Conservation (phyloP, 495 filamentous ascomycete species). For the Neurospora sp. region DNA sequence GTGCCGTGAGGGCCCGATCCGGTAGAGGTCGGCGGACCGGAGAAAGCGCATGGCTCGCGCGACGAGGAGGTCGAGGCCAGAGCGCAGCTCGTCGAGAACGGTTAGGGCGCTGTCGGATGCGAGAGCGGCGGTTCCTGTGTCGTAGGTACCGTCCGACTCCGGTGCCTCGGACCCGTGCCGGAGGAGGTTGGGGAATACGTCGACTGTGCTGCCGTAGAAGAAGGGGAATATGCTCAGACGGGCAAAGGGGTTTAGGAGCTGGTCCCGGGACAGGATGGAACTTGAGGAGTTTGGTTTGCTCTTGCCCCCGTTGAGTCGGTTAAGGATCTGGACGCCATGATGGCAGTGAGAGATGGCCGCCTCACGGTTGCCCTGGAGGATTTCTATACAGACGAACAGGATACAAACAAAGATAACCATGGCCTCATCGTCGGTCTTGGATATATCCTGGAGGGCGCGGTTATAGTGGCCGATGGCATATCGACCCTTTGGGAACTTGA, state of each 20-base stretch:
- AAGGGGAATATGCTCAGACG: constrained; percentile 23
- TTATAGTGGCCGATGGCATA: constrained; percentile 27
- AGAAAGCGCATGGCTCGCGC: constrained; percentile 16
- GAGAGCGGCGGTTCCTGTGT: neutral
- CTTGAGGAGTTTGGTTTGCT: neutral
- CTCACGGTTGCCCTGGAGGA: constrained; percentile 32
- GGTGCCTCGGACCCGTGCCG: constrained; percentile 1
- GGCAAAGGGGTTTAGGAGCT: constrained; percentile 24
- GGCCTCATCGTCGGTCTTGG: constrained; percentile 14
- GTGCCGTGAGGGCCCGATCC: constrained; percentile 8
- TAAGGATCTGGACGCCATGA: constrained; percentile 27
- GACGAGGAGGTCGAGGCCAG: constrained; percentile 19
- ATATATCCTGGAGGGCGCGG: constrained; percentile 22
- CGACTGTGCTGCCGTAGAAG: constrained; percentile 21
- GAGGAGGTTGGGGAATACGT: constrained; percentile 16
- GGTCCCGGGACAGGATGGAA: constrained; percentile 17
- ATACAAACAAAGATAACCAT: constrained; percentile 42
- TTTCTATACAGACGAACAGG: constrained; percentile 47
- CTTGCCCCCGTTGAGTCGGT: constrained; percentile 5
- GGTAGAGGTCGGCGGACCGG: constrained; percentile 15
- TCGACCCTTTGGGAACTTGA: constrained; percentile 4
- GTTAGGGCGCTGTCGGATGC: constrained; percentile 8
- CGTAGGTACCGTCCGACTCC: neutral
- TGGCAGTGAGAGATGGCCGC: constrained; percentile 30
- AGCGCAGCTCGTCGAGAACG: constrained; percentile 12